Evolutionary conservation across 495 filamentous ascomycete genomes (phyloP), one percentile per base, ranked within the genome.

Genomic region (Hypoxylon cercidicola): DNA sequence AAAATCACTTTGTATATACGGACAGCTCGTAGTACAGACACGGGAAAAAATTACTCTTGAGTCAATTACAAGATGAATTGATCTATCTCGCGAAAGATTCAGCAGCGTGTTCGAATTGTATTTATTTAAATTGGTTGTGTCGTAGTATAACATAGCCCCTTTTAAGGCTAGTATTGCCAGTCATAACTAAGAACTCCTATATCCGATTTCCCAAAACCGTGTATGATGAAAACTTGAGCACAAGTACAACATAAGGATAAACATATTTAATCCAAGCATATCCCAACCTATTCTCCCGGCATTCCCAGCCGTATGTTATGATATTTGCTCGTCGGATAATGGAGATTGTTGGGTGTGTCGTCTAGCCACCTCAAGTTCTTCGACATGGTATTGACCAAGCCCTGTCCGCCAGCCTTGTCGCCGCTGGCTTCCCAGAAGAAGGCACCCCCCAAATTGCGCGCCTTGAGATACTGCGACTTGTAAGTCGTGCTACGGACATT

Each of bases 361-460:
- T 93, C 90, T 66, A 92, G 71, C 16, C 68, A 74, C 5, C 70
- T 72, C 43, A 80, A 64, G 25, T 83, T 80, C 46, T 81, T 79
- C 13, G 87, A 84, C 56, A 89, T 78, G 8, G 81, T 86, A 19
- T 79, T 80, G 41, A 94, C 85, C 75, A 93, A 71, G 70, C 89
- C 90, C 35, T 79, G 81, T 4, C 79, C 77, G 1, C 81, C 85
- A 0, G 45, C 68, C 71, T 84, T 88, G 71, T 97, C 93, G 20
- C 85, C 87, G 71, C 86, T 90, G 20, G 85, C 87, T 77, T 97
- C 93, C 93, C 93, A 97, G 84, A 91, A 97, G 86, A 97, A 94
- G 0, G 84, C 88, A 11, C 93, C 92, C 3, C 90, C 92, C 7
- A 97, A 81, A 6, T 85, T 83, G 48, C 80, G 81, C 12, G 79